Percentiles rank a stretch among this genome's conserved stretches.
phyloP scores from a whole-genome alignment of 192 early-diverging fungal genomes.

The Thamnidium elegans region DNA sequence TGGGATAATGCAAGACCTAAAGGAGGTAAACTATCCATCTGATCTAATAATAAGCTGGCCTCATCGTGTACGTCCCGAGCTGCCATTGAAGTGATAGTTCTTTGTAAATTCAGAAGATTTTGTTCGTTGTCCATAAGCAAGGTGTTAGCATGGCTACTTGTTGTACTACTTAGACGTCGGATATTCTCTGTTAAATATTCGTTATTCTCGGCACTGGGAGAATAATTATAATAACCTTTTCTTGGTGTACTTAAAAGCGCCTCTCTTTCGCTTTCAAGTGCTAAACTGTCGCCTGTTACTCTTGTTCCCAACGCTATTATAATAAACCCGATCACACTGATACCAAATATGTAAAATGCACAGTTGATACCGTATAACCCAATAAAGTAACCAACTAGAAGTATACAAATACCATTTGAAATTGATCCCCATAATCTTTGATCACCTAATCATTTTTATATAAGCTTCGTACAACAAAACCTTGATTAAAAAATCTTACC shows the following conservation, averaged over 20 bases:
- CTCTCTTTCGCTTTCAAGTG: neutral
- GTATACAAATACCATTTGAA: constrained; percentile 29
- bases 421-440: constrained; percentile 36
- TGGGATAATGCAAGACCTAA: constrained; percentile 31
- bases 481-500: constrained; percentile 20
- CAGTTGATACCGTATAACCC: constrained; percentile 17
- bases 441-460: constrained; percentile 16
- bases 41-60: constrained; percentile 10
- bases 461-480: neutral
- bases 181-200: constrained; percentile 7
- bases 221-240: no score
- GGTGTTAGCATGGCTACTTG: constrained; percentile 30
- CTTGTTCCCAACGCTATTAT: constrained; percentile 16
- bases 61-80: constrained; percentile 25
- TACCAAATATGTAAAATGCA: constrained; percentile 35
- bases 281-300: neutral
- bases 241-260: constrained; percentile 16
- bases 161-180: constrained; percentile 18
- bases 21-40: constrained; percentile 26
- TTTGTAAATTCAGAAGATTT: neutral
- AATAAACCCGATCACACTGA: constrained; percentile 17
- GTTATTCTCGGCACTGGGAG: neutral
- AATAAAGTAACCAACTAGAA: constrained; percentile 22
- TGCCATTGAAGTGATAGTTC: constrained; percentile 13
- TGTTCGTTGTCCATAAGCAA: constrained; percentile 20